A percentile compares a stretch with the other conserved stretches of the same genome.
These are phyloP conservation scores for Podospora australis DNA, from an alignment of 495 filamentous ascomycete genomes.

Conservation along the genomic window DNA sequence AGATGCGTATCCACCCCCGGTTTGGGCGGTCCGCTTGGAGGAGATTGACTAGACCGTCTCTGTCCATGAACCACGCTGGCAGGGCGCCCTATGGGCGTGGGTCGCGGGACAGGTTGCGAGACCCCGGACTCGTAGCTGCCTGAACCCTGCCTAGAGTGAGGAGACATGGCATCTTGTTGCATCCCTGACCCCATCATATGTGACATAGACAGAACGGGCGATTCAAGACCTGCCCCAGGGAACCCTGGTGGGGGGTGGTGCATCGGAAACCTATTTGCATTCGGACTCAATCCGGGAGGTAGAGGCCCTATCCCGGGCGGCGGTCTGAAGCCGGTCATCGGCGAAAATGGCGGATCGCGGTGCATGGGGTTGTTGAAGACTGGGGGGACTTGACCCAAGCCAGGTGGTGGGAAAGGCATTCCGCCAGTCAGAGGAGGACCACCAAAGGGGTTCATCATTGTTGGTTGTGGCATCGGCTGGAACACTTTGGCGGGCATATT, in stretches of 20 bases:
- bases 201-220: slow-evolving; percentile 31
- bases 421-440: slow-evolving; percentile 25
- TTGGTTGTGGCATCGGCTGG: slow-evolving; percentile 28
- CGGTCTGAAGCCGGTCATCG: slow-evolving; percentile 34
- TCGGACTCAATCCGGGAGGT: slow-evolving; percentile 52
- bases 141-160: slow-evolving; percentile 43
- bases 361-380: slow-evolving; percentile 34
- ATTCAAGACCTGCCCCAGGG: slow-evolving; percentile 40
- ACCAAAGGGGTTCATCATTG: slow-evolving; percentile 34
- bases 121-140: slow-evolving; percentile 36
- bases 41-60: slow-evolving; percentile 24
- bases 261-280: slow-evolving; percentile 57
- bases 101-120: slow-evolving; percentile 65
- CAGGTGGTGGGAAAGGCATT: slow-evolving; percentile 28
- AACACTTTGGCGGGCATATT: too few species aligned
- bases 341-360: slow-evolving; percentile 31
- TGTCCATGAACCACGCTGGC: slow-evolving; percentile 57
- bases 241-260: slow-evolving; percentile 50
- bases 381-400: slow-evolving; percentile 28
- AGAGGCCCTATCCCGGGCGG: slow-evolving; percentile 47
- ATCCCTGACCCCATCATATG: slow-evolving; percentile 23
- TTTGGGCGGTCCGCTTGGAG: slow-evolving; percentile 44
- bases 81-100: slow-evolving; percentile 83
- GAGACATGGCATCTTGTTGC: slow-evolving; percentile 26
- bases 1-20: slow-evolving; percentile 67